These are phyloP conservation scores for Arctium minus DNA, from an alignment of 129 eudicot genomes.

Conservation along the genomic window DNA sequence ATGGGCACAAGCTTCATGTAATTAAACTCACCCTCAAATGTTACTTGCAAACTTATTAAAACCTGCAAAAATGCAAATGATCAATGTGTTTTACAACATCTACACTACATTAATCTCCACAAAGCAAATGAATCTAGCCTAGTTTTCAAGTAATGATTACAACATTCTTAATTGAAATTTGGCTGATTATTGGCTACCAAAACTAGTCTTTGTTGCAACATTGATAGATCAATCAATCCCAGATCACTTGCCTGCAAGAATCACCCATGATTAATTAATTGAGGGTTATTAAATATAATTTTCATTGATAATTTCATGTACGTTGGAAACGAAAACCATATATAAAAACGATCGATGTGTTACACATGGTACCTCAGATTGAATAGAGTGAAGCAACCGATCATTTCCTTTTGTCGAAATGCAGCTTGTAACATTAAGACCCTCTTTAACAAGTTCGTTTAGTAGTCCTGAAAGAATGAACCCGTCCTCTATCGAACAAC, in stretches of 20 bases:
- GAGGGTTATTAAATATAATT: background rate
- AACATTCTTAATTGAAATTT: background rate
- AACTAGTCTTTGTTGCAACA: constrained; percentile 34
- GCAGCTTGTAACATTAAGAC: constrained; percentile 27
- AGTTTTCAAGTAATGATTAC: background rate
- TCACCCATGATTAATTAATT: background rate
- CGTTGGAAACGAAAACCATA: background rate
- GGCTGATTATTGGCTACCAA: constrained; percentile 11
- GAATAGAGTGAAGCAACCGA: constrained; percentile 28
- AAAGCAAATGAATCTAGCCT: background rate
- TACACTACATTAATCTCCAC: background rate
- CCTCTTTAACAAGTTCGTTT: constrained; percentile 29
- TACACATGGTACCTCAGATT: constrained; percentile 18
- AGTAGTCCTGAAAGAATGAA: constrained; percentile 46
- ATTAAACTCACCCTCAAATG: background rate
- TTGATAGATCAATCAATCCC: constrained; percentile 19
- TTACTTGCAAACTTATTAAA: background rate
- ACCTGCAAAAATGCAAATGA: background rate
- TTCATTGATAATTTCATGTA: background rate
- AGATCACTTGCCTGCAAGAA: constrained; percentile 33
- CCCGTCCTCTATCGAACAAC: constrained; percentile 22
- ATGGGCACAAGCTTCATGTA: background rate
- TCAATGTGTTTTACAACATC: background rate
- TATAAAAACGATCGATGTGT: background rate
- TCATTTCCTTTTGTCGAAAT: constrained; percentile 31